These are phyloP conservation scores for Canavalia gladiata DNA, from an alignment of 306 rosid genomes.

Conservation along the genomic window DNA sequence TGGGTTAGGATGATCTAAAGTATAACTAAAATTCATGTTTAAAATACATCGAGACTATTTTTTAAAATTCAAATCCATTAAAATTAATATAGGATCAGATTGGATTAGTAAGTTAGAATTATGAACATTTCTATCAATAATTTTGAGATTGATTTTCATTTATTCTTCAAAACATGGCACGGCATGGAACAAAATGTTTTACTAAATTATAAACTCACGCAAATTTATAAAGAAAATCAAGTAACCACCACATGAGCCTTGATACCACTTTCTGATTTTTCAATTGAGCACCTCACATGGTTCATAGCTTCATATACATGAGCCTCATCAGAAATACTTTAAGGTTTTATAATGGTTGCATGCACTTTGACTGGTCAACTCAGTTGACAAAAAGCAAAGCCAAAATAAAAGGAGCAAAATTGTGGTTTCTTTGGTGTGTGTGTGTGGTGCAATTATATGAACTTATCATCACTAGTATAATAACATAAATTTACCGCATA, in stretches of 20 bases:
- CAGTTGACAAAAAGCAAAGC: background rate
- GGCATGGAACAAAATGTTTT: conserved; percentile 25
- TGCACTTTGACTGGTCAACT: conserved; percentile 30
- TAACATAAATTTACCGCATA: conserved; percentile 5
- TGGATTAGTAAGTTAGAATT: no score
- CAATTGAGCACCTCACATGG: conserved; percentile 18
- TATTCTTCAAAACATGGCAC: conserved; percentile 9
- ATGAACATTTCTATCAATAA: background rate
- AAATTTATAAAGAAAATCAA: conserved; percentile 7
- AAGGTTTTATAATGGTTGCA: conserved; percentile 12
- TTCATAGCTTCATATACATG: background rate
- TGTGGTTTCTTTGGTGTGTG: background rate
- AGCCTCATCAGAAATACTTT: background rate
- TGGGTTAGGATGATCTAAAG: no score
- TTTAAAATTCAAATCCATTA: no score
- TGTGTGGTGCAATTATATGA: background rate
- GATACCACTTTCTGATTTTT: conserved; percentile 11
- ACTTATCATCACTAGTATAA: background rate
- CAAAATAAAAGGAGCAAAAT: background rate
- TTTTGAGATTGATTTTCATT: conserved; percentile 15
- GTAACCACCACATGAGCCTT: conserved; percentile 29
- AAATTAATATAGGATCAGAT: no score
- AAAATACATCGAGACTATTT: no score
- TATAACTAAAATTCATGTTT: no score
- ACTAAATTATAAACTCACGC: background rate